phyloP scores from a whole-genome alignment of 805 yeast genomes.

The Ogataea ganodermae region DNA sequence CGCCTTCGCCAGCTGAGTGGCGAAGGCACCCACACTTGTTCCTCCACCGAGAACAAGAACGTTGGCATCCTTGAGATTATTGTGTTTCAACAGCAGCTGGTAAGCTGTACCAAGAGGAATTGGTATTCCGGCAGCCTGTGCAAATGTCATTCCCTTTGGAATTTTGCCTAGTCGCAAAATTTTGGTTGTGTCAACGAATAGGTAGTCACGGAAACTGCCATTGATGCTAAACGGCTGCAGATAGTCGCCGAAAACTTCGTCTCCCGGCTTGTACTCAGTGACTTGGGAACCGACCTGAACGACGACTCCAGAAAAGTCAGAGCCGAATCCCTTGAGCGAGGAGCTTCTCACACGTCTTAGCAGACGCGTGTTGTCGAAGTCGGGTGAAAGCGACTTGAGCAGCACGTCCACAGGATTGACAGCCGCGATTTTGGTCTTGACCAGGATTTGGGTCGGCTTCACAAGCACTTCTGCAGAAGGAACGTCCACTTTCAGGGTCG shows the following conservation, averaged over 20 bases:
- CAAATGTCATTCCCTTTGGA: constrained; percentile 48
- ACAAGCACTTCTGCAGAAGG: constrained; percentile 9
- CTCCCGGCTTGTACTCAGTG: constrained; percentile 16
- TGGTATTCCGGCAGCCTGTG: constrained; percentile 68
- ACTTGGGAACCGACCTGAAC: constrained; percentile 21
- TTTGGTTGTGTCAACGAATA: constrained; percentile 40
- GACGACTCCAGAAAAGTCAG: constrained; percentile 25
- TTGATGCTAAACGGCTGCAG: background rate
- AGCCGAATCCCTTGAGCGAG: constrained; percentile 18
- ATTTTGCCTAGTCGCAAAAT: constrained; percentile 41
- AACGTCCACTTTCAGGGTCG: constrained; percentile 9
- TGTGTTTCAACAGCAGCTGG: constrained; percentile 18
- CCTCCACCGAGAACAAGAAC: constrained; percentile 74
- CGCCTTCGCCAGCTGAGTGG: constrained; percentile 57
- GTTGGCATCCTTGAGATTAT: constrained; percentile 43
- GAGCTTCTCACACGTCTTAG: background rate
- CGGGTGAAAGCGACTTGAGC: constrained; percentile 11
- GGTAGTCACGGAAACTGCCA: constrained; percentile 50
- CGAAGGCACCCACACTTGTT: constrained; percentile 63
- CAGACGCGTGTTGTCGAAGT: constrained; percentile 1
- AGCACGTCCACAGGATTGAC: constrained; percentile 24
- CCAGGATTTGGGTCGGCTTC: constrained; percentile 19
- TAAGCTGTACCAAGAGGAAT: constrained; percentile 66
- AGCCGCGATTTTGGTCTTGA: constrained; percentile 19
- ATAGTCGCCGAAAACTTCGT: constrained; percentile 19